Base-by-base conservation (phyloP, 1,284 basidiomycete genomes). In the Ganoderma lucidum region DNA sequence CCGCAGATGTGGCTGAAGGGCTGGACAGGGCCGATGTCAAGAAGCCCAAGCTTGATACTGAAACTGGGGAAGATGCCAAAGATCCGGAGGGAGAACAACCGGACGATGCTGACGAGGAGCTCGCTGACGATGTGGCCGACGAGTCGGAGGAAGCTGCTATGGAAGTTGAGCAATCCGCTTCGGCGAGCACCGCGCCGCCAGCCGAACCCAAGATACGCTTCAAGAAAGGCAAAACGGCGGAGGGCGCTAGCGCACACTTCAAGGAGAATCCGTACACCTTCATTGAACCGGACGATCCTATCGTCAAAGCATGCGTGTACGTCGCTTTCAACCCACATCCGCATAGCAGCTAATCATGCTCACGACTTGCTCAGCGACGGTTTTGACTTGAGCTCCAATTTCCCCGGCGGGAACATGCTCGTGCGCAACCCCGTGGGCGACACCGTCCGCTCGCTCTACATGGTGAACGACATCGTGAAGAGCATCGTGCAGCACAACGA, bases 231-330 rank as follows among this genome's bases (percentile, higher is more conserved):
- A 78, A 75, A 63, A 71, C 64, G 73, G 76, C 76, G 77, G 56
- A 77, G 41, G 76, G 77, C 17, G 82, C 80, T 8, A 85, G 84
- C 65, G 81, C 84, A 1, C 82, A 84, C 42, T 98, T 96, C 86
- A 96, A 93, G 78, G 97, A 98, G 80, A 94, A 95, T 78, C 96
- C 96, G 0, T 97, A 93, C 80, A 94, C 91, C 0, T 96, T 93
- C 82, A 82, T 98, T 39, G 80, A 88, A 14, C 83, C 88, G 0
- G 83, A 90, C 68, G 92, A 97, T 78, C 89, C 90, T 14, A 88
- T 92, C 65, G 83, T 98, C 32, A 77, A 85, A 67, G 83, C 84
- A 28, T 93, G 91, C 88, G 85, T 92, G 93, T 94, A 76, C 70
- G 89, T 81, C n/a, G 30, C 23, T 35, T 41, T 6, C 17, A 23